phyloP scores from a whole-genome alignment of 2,329 filamentous ascomycete genomes.

The Penicillium sp. region DNA sequence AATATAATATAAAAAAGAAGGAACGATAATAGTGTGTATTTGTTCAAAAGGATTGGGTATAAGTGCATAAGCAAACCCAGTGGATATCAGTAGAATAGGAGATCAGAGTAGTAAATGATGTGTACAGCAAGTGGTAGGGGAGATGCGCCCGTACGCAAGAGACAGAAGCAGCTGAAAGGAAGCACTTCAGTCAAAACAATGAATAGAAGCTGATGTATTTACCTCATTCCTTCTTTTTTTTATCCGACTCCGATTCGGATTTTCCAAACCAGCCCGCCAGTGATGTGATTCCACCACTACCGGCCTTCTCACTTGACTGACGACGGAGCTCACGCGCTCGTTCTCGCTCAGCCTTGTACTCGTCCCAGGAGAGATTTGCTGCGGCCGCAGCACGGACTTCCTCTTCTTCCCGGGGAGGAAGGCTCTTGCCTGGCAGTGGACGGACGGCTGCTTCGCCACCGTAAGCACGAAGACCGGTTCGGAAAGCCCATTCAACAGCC shows the following conservation, averaged over 20 bases:
- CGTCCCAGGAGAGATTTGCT: conserved; percentile 33
- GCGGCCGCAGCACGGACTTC: conserved; percentile 6
- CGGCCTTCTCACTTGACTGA: conserved; percentile 3
- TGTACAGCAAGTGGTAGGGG: conserved; percentile 13
- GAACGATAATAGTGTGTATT: background rate
- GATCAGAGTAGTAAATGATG: conserved; percentile 2
- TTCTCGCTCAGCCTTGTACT: conserved; percentile 31
- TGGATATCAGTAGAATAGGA: conserved; percentile 6
- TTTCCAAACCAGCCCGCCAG: conserved; percentile 13
- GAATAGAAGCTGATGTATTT: background rate
- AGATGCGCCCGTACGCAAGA: background rate
- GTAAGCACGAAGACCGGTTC: conserved; percentile 71
- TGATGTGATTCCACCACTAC: background rate
- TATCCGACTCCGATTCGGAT: conserved; percentile 10
- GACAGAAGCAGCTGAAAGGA: background rate
- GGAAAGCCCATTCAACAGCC: conserved; percentile 86
- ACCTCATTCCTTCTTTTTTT: conserved; percentile 22
- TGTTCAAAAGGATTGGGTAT: background rate
- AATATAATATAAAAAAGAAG: no score
- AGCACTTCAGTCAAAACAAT: background rate
- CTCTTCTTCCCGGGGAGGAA: conserved; percentile 2
- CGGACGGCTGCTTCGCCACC: conserved; percentile 62
- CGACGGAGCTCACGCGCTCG: conserved; percentile 28
- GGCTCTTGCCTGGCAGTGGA: conserved; percentile 20
- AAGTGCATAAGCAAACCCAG: background rate